Conservation (phyloP, 1,284 basidiomycete genomes). For the Garcileccinum viscosum region DNA sequence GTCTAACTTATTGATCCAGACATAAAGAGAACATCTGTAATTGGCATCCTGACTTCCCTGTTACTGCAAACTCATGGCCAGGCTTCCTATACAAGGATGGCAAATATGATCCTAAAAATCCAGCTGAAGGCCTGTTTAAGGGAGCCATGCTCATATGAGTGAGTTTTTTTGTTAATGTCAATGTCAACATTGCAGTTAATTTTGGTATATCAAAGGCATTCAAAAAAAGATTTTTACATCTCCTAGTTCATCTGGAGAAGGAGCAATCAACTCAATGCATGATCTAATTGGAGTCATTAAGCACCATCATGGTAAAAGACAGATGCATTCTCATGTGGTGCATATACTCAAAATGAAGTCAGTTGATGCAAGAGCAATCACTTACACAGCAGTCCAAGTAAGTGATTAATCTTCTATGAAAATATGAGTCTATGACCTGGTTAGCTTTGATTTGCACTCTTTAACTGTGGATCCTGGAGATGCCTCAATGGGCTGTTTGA, state of each 20-base stretch:
- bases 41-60: conserved; percentile 10
- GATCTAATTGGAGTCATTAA: not conserved
- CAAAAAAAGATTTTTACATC: not conserved
- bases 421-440: not conserved
- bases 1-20: not conserved
- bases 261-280: not conserved
- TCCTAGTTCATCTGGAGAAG: not conserved
- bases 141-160: not conserved
- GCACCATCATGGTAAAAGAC: not conserved
- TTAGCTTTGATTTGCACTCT: not conserved
- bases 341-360: not conserved
- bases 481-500: not conserved
- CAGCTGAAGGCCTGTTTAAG: conserved; percentile 12
- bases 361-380: not conserved
- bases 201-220: not conserved
- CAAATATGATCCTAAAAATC: conserved; percentile 7
- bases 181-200: not conserved
- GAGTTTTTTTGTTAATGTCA: not conserved
- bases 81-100: conserved; percentile 8
- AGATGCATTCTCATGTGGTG: not conserved
- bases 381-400: not conserved
- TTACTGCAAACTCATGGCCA: conserved; percentile 17
- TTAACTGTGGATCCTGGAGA: not conserved
- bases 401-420: not conserved
- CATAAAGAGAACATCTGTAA: conserved; percentile 4